Evolutionary conservation across 306 rosid species (phyloP), one percentile per base, ranked within the genome.

Genomic region (Cercis canadensis): DNA sequence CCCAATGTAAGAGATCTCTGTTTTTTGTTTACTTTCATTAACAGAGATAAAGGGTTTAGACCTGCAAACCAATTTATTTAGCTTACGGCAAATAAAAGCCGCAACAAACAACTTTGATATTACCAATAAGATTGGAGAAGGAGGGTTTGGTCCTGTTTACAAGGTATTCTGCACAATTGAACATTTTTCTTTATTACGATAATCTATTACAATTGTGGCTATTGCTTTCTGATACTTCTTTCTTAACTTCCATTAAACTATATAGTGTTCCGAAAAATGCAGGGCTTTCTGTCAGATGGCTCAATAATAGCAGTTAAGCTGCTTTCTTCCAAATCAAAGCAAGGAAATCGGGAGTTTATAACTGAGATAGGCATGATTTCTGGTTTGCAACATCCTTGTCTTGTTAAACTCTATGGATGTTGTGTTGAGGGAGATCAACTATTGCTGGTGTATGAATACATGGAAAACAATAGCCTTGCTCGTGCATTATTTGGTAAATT

Each of bases 81-180:
- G 73, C 5, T 77, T 82, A 29, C 58, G 74, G 49, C 86, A 77
- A 73, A 59, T 82, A 3, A 69, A 74, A 69, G 74, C 47, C 11
- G 83, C 86, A 64, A 77, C 82, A n/a, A 29, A 36, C 16, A 62
- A 82, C 46, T 82, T 82, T 69, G 80, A 73, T 15, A 34, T 32
- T 19, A 53, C 62, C 12, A 73, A 73, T 56, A 88, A 86, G 78
- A 84, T 88, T 49, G 90, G 89, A 11, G 95, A 86, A 72, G 89
- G 95, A 57, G 95, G 86, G 14, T 88, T 88, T 75, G 90, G 94
- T 53, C 78, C 83, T 5, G 87, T 88, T 6, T 86, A 60, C 40
- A 88, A 86, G 95, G 91, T 86, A 81, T 37, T 4, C n/a, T 44
- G 5, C 46, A n/a, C 3, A 24, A 24, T 24, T 24, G 3, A 24